These are phyloP conservation scores for Ceratobasidium sp. DNA, from an alignment of 1,284 basidiomycete species.

Conservation along the genomic window DNA sequence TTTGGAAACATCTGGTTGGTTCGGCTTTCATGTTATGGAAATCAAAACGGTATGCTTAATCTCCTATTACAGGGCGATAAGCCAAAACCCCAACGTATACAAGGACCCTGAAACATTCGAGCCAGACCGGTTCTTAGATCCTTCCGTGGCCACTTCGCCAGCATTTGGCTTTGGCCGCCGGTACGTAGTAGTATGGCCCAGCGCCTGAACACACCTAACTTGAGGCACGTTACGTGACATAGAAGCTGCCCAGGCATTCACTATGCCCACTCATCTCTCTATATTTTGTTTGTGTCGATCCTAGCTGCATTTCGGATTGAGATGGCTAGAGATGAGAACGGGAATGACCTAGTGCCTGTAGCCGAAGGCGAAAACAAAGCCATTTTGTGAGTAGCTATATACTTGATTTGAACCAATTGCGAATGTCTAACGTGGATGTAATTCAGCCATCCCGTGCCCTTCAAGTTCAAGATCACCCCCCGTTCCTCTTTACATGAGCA, in stretches of 20 bases:
- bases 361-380: background rate
- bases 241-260: constrained; percentile 7
- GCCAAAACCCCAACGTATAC: constrained; percentile 56
- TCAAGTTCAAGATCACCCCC: background rate
- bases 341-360: background rate
- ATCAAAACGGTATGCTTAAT: background rate
- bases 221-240: too few species aligned
- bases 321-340: background rate
- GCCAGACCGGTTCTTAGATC: constrained; percentile 55
- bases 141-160: constrained; percentile 19
- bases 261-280: constrained; percentile 1
- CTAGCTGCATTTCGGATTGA: background rate
- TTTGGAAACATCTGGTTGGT: constrained; percentile 3
- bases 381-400: too few species aligned
- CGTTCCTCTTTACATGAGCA: background rate
- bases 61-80: constrained; percentile 57
- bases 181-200: background rate
- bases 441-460: background rate
- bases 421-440: background rate
- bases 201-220: background rate
- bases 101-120: constrained; percentile 57
- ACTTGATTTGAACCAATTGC: too few species aligned
- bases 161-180: constrained; percentile 8
- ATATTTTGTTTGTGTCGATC: background rate
- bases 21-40: background rate